Base-by-base conservation (phyloP, 108 stramenopile species). In the Skeletonema costatum region DNA sequence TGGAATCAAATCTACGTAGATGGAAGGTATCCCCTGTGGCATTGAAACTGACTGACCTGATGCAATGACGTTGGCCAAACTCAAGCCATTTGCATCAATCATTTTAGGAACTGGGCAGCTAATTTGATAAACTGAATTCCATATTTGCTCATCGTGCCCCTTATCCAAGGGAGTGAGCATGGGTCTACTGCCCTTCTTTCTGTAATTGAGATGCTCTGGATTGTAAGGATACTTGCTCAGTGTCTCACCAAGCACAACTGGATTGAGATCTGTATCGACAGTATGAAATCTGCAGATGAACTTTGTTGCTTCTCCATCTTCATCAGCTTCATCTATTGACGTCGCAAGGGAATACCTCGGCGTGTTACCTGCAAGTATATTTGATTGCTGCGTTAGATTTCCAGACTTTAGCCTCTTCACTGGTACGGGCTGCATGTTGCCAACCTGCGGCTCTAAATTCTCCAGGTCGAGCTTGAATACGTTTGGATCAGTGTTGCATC, bases 1-100 rank as follows among this genome's bases (percentile, higher is more conserved):
- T 11, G 90, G 90, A 46, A 88, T 73, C 60, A 92, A 65, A 59
- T 89, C 88, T 33, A 89, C 3, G 25, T 84, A 89, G 2, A 88
- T n/a, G 3, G 77, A 66, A 1, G 85, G 85, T 16, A 74, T 39
- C 16, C 44, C 44, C 16, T 46, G 16, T 17, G 71, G 61, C 32
- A 65, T 62, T 9, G 42, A 59, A 1, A 82, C 72, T 16, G 76
- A 65, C 66, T 64, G 33, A 33, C 81, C 74, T 10, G 82, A 80
- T 32, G 76, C 77, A 25, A 73, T 46, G 16, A 74, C 46, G 5
- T 21, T 48, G 12, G 13, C 31, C 4, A 83, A 19, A n/a, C 30
- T 64, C 8, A 35, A 36, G 41, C 66, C 60, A 2, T 51, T 73
- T 6, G 21, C 7, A 19, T 72, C 44, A 7, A 2, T 25, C 2